A percentile compares a stretch with the other conserved stretches of the same genome.
These are phyloP conservation scores for Dryas alaskensis DNA, from an alignment of 306 rosid species.

Conservation along the genomic window DNA sequence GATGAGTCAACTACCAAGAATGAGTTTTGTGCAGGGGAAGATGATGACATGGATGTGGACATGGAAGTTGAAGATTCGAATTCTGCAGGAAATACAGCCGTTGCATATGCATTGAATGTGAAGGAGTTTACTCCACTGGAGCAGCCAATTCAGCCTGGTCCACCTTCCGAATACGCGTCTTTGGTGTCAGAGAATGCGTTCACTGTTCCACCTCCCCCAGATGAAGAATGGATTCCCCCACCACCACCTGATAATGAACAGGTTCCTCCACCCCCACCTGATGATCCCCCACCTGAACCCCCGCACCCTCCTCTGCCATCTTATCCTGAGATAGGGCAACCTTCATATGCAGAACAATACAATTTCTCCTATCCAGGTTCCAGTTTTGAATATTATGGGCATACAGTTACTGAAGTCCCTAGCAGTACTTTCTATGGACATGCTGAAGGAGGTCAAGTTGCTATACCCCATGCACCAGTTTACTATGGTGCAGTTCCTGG, in stretches of 20 bases:
- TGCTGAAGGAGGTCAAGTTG: constrained; percentile 46
- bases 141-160: constrained; percentile 41
- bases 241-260: constrained; percentile 91
- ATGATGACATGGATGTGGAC: constrained; percentile 97
- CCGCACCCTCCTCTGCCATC: constrained; percentile 49
- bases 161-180: constrained; percentile 30
- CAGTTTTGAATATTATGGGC: constrained; percentile 61
- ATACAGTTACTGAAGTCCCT: constrained; percentile 46
- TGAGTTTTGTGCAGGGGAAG: constrained; percentile 50
- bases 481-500: constrained; percentile 62
- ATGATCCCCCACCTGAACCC: constrained; percentile 60
- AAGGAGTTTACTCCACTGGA: constrained; percentile 32
- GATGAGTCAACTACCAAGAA: constrained; percentile 43
- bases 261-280: constrained; percentile 90
- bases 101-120: constrained; percentile 25
- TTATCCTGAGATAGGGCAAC: constrained; percentile 56
- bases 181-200: constrained; percentile 36
- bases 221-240: constrained; percentile 98
- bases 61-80: constrained; percentile 88
- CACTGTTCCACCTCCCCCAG: constrained; percentile 73
- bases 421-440: constrained; percentile 55
- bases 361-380: constrained; percentile 52
- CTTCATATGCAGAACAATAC: constrained; percentile 57
- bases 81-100: constrained; percentile 40
- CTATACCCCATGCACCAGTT: constrained; percentile 53